Conservation (phyloP, 1,284 basidiomycete genomes). For the Bondarzewia mesenterica region DNA sequence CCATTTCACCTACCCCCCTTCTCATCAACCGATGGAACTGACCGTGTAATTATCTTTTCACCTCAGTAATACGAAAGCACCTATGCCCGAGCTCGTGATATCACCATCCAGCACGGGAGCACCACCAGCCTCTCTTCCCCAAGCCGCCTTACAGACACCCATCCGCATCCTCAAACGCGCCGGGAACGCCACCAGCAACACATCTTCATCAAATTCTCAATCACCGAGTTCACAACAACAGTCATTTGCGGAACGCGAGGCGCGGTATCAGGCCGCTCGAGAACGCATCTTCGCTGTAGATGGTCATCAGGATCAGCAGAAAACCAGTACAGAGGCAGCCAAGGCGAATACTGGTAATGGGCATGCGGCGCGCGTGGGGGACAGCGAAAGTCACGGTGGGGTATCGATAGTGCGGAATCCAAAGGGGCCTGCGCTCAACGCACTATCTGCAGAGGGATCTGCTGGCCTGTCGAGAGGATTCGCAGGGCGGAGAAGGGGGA, state of each 20-base stretch:
- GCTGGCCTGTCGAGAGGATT: not conserved
- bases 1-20: too few species aligned
- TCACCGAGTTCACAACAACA: constrained; percentile 11
- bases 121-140: constrained; percentile 20
- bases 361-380: not conserved
- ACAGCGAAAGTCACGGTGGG: not conserved
- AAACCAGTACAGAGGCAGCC: too few species aligned
- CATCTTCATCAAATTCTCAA: constrained; percentile 6
- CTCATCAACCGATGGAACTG: not conserved
- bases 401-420: constrained; percentile 12
- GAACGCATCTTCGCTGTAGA: constrained; percentile 27
- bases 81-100: constrained; percentile 39
- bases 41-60: not conserved
- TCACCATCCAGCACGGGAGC: constrained; percentile 22
- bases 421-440: constrained; percentile 5
- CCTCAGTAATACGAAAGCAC: constrained; percentile 31
- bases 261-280: constrained; percentile 30
- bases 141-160: constrained; percentile 26
- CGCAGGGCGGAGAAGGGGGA: not conserved
- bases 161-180: constrained; percentile 31
- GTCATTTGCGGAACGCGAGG: constrained; percentile 27
- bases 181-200: constrained; percentile 6
- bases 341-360: not conserved
- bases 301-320: not conserved
- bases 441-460: not conserved